Evolutionary conservation across 441 rosid species (phyloP).

Genomic region (Populus hybrid): DNA sequence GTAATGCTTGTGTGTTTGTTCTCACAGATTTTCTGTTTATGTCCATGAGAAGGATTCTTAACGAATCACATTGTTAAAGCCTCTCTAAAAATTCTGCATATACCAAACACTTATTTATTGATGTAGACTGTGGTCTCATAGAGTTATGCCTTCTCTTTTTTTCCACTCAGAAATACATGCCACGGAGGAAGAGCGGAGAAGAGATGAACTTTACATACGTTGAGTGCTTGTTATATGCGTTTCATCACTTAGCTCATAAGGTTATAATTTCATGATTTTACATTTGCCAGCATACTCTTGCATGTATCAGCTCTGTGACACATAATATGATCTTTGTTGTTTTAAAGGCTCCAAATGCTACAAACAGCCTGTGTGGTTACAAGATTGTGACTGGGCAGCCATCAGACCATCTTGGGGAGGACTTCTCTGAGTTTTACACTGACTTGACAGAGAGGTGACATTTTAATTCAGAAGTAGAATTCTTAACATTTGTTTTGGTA

Average conservation of each 20-base stretch:
- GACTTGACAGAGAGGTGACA: conserved; percentile 82
- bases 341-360: conserved; percentile 90
- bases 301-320: background rate
- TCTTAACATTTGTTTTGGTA: background rate
- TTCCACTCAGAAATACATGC: conserved; percentile 77
- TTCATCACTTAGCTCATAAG: conserved; percentile 91
- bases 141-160: conserved; percentile 1
- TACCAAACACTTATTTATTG: background rate
- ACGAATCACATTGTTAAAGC: background rate
- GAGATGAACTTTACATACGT: conserved; percentile 93
- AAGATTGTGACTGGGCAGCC: conserved; percentile 99
- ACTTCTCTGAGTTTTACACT: conserved; percentile 80
- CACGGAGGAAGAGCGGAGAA: conserved; percentile 83
- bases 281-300: conserved; percentile 9
- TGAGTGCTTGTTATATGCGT: too few relatives aligned
- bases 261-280: conserved; percentile 28
- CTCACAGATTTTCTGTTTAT: background rate
- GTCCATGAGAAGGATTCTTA: background rate
- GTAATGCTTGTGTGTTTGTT: background rate
- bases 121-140: background rate
- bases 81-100: background rate
- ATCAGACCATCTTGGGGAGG: conserved; percentile 97
- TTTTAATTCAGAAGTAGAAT: background rate
- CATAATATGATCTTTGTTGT: conserved; percentile 29
- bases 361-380: conserved; percentile 91